Evolutionary conservation across 176 grass and related monocot genomes (phyloP), one percentile per base, ranked within the genome.

Genomic region (Alloteropsis semialata): DNA sequence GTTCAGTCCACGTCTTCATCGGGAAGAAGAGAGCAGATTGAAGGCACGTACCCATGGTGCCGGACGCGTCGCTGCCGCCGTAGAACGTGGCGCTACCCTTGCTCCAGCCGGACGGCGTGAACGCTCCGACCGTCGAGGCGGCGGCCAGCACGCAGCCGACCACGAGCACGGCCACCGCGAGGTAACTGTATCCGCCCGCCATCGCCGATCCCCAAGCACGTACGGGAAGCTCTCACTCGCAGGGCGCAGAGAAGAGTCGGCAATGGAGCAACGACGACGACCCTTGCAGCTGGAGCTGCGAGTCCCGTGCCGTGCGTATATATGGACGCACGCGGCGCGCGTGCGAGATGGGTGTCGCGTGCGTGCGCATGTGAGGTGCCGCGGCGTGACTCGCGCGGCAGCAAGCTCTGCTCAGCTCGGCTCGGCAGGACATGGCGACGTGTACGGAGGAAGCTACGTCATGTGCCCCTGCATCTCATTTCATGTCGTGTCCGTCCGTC

Each of bases 71-170:
- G 76, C 58, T 64, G 39, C 76, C 76, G 76, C 76, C 76, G 41
- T 78, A 78, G 76, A 78, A 78, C 39, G 76, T 78, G 27, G 76
- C 76, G 27, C 10, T 64, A 58, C 76, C 76, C 56, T 42, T 77
- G 39, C 9, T 62, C 75, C 75, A 45, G 9, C 16, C 75, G 39
- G 75, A 78, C 76, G 76, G 41, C 58, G 11, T 18, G 0, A 79
- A 49, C 42, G 59, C 76, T 1, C 4, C 56, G 16, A 25, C 74
- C 24, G 37, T 28, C 37, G 34, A 73, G 45, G 32, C 49, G 72
- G 19, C 49, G 30, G 6, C 4, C 8, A 42, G 37, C 3, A 13
- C 32, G 22, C 32, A 75, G 34, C 0, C 36, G 36, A 42, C 0
- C 34, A 12, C 37, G 5, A 63, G 36, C 15, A 14, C 19, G 43